A percentile compares a stretch with the other conserved stretches of the same genome.
These are phyloP conservation scores for Ganoderma sinense DNA, from an alignment of 1,284 basidiomycete species.

Conservation along the genomic window DNA sequence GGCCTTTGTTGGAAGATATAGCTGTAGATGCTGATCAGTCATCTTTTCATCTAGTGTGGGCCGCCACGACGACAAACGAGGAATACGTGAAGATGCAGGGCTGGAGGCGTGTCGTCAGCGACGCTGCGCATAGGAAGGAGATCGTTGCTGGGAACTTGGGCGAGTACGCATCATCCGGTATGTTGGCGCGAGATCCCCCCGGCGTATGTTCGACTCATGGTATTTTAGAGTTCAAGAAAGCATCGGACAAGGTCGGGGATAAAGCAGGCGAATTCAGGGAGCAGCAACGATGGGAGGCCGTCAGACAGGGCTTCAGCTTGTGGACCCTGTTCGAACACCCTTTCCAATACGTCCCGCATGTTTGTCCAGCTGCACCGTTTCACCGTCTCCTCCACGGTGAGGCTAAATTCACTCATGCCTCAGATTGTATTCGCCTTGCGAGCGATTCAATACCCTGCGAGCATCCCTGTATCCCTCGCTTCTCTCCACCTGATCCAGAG, in stretches of 20 bases:
- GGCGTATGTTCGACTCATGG: background rate
- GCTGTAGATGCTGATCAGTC: background rate
- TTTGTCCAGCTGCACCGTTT: background rate
- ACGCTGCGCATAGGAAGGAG: conserved; percentile 70
- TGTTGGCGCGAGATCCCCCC: background rate
- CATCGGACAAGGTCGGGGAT: conserved; percentile 6
- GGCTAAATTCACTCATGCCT: background rate
- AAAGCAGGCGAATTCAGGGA: background rate
- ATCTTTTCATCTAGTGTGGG: conserved; percentile 59
- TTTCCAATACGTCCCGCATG: background rate
- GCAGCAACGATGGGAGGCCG: background rate
- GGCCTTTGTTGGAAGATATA: background rate
- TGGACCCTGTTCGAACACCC: background rate
- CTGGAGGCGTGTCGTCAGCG: conserved; percentile 61
- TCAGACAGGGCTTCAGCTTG: background rate
- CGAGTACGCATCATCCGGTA: conserved; percentile 46
- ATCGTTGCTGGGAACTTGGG: conserved; percentile 72
- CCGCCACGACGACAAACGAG: conserved; percentile 70
- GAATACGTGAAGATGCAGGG: conserved; percentile 72
- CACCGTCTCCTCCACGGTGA: background rate
- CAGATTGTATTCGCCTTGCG: conserved; percentile 77
- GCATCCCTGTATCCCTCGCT: conserved; percentile 75
- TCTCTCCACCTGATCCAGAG: conserved; percentile 73
- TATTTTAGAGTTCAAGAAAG: background rate
- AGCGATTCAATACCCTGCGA: conserved; percentile 70